These are phyloP conservation scores for Globisporangium spinosum DNA, from an alignment of 352 stramenopile genomes.

Conservation along the genomic window DNA sequence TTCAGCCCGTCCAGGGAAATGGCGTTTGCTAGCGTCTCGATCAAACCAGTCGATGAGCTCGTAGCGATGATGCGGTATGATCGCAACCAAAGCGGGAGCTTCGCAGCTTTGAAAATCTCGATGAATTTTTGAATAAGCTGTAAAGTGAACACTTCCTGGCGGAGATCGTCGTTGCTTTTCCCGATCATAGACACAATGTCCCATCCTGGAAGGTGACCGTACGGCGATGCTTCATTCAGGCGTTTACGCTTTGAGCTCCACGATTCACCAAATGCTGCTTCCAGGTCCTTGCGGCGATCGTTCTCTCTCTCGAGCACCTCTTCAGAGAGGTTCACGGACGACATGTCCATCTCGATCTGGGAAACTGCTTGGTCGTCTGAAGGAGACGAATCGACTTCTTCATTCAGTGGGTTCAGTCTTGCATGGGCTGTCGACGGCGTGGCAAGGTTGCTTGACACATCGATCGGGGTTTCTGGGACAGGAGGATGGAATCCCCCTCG, in stretches of 20 bases:
- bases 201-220: slow-evolving; percentile 88
- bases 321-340: slow-evolving; percentile 51
- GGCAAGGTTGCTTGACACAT: slow-evolving; percentile 47
- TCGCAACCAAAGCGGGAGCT: slow-evolving; percentile 94
- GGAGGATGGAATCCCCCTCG: slow-evolving; percentile 15
- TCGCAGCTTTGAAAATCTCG: slow-evolving; percentile 94
- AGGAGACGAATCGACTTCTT: slow-evolving; percentile 25
- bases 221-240: slow-evolving; percentile 82
- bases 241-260: slow-evolving; percentile 93
- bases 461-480: slow-evolving; percentile 67
- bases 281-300: slow-evolving; percentile 70
- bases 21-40: slow-evolving; percentile 96
- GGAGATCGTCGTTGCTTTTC: slow-evolving; percentile 98
- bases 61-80: slow-evolving; percentile 97
- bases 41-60: slow-evolving; percentile 93
- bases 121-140: slow-evolving; percentile 97
- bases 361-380: slow-evolving; percentile 18
- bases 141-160: slow-evolving; percentile 98
- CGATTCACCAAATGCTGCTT: slow-evolving; percentile 93
- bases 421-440: slow-evolving; percentile 42
- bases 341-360: slow-evolving; percentile 59
- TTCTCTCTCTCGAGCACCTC: slow-evolving; percentile 82
- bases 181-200: slow-evolving; percentile 96
- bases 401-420: slow-evolving; percentile 25
- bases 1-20: slow-evolving; percentile 98